phyloP scores from a whole-genome alignment of 2,329 filamentous ascomycete species.

The Arthrocladium fulminans region DNA sequence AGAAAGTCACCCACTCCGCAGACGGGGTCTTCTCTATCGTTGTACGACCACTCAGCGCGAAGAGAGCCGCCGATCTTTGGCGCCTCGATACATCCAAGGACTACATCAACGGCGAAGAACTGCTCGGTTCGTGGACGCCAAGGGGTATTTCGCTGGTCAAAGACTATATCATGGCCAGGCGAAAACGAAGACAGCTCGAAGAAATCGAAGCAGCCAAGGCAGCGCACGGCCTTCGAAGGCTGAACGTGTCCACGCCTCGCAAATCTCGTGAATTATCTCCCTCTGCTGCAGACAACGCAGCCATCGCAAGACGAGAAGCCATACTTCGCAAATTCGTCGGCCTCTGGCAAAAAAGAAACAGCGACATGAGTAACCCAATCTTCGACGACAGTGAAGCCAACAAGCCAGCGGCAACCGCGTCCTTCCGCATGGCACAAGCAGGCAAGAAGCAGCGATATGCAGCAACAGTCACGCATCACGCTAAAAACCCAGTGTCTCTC shows the following conservation, averaged over 20 bases:
- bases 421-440: slow-evolving; percentile 30
- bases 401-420: slow-evolving; percentile 18
- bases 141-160: slow-evolving; percentile 83
- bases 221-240: slow-evolving; percentile 33
- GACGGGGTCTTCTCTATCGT: slow-evolving; percentile 78
- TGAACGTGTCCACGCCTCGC: slow-evolving; percentile 19
- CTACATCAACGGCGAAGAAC: slow-evolving; percentile 93
- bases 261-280: slow-evolving; percentile 13
- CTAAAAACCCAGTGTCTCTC: slow-evolving; percentile 71
- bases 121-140: slow-evolving; percentile 74
- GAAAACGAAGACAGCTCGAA: slow-evolving; percentile 62
- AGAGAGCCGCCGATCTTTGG: slow-evolving; percentile 88
- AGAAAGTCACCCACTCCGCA: slow-evolving; percentile 77
- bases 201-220: slow-evolving; percentile 63
- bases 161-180: slow-evolving; percentile 70
- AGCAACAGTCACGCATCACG: slow-evolving; percentile 65
- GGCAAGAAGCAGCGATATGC: slow-evolving; percentile 51
- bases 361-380: slow-evolving; percentile 32
- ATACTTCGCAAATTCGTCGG: slow-evolving; percentile 33
- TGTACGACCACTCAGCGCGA: slow-evolving; percentile 80
- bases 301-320: slow-evolving; percentile 21
- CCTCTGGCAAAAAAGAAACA: slow-evolving; percentile 26
- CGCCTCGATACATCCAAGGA: slow-evolving; percentile 90
- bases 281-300: neutral
- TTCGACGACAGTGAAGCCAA: slow-evolving; percentile 29